Evolutionary conservation across 225 moss, liverwort and hornwort species (phyloP), one percentile per base, ranked within the genome.

Genomic region (Pseudisothecium myosuroides): DNA sequence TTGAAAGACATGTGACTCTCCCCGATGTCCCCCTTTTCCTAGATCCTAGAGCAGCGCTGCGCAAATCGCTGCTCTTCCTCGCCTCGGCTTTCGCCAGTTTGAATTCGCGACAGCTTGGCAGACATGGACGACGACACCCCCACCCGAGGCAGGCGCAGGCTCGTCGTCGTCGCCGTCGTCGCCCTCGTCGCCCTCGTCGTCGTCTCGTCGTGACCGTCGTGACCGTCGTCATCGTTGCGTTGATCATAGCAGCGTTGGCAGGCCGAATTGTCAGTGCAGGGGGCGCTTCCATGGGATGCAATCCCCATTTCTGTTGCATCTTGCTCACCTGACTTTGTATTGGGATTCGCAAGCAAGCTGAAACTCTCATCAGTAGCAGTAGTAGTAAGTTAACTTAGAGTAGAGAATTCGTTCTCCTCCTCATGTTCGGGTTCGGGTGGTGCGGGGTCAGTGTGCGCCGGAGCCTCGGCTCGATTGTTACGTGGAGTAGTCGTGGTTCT

Each of bases 51-150:
- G 78, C 85, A 59, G 74, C 85, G 88, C 85, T 89, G 93, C 93
- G 93, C 62, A 93, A 91, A 86, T 91, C 91, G 86, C 93, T 93
- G 93, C 93, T 91, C 91, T 66, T 93, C 91, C 91, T 93, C 92
- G 92, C 92, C 92, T 89, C 72, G 58, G 92, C 92, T 92, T 92
- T 93, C 93, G 93, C 93, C 83, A 89, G 76, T 93, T 93, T 91
- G 91, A 93, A 93, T 76, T 92, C 49, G 63, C 62, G 91, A 93
- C 91, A 91, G 91, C 89, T 92, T 92, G 92, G 90, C 91, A 91
- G 88, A 59, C 54, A 89, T 80, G 84, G 50, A 90, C 86, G 49
- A 90, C 86, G 83, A 85, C 89, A 87, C 45, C 87, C 45, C 41
- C 78, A 62, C 32, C 62, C 81, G 32, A 81, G 58, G 72, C 69